phyloP scores from a whole-genome alignment of 2,329 filamentous ascomycete genomes.

The Cytospora mali region DNA sequence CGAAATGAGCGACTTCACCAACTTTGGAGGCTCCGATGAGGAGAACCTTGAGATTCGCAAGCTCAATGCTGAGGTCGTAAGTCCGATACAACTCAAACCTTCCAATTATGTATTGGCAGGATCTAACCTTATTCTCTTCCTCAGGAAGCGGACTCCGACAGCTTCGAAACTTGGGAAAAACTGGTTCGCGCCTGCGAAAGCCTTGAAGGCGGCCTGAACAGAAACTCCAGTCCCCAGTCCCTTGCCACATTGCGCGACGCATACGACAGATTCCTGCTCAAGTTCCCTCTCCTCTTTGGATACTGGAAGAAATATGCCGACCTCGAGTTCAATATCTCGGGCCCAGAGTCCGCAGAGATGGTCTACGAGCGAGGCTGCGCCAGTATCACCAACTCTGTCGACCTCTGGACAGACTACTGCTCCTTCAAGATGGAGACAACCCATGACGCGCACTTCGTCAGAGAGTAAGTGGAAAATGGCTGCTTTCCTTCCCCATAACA shows the following conservation, averaged over 20 bases:
- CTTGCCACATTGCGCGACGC: conserved; percentile 84
- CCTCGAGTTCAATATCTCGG: conserved; percentile 93
- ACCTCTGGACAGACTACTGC: conserved; percentile 97
- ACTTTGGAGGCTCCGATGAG: conserved; percentile 74
- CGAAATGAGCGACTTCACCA: conserved; percentile 69
- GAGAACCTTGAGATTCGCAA: conserved; percentile 82
- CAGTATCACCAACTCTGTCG: conserved; percentile 89
- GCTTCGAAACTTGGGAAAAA: conserved; percentile 94
- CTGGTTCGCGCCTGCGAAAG: conserved; percentile 80
- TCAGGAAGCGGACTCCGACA: conserved; percentile 74
- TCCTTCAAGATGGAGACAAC: conserved; percentile 97
- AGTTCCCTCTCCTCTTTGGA: conserved; percentile 93
- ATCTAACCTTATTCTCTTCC: conserved; percentile 22
- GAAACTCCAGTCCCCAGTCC: conserved; percentile 93
- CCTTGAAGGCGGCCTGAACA: conserved; percentile 90
- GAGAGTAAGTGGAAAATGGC: conserved; percentile 92
- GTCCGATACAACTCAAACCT: conserved; percentile 37
- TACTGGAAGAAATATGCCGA: conserved; percentile 99
- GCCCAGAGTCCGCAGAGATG: conserved; percentile 96
- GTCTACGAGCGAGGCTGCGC: conserved; percentile 95
- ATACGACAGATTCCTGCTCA: conserved; percentile 90
- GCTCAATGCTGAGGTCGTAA: conserved; percentile 75
- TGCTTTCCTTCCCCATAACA: conserved; percentile 66
- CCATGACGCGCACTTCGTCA: conserved; percentile 90
- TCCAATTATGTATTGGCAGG: not conserved